These are phyloP conservation scores for Tubosaeta sp. DNA, from an alignment of 768 basidiomycete species.

Conservation along the genomic window DNA sequence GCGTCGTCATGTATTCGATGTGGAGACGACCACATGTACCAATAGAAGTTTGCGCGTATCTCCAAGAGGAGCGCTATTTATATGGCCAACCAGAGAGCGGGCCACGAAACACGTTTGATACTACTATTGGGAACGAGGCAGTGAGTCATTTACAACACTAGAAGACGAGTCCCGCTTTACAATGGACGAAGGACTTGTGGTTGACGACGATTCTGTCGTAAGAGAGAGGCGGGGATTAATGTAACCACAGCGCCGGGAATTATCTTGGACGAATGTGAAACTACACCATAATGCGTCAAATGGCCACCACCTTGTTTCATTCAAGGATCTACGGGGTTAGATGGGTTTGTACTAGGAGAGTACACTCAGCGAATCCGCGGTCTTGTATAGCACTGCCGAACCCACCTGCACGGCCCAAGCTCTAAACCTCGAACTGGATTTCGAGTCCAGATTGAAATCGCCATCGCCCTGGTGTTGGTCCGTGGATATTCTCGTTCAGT, in stretches of 20 bases:
- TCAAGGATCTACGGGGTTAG: neutral
- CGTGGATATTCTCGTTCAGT: too few species aligned
- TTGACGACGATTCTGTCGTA: neutral
- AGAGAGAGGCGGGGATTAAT: too few species aligned
- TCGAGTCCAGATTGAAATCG: too few species aligned
- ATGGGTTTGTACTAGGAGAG: neutral
- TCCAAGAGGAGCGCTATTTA: neutral
- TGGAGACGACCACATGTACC: neutral
- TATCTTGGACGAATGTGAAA: neutral
- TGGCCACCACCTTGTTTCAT: too few species aligned
- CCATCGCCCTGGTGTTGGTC: too few species aligned
- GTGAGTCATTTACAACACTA: neutral
- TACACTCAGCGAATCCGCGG: too few species aligned
- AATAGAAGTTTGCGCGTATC: neutral
- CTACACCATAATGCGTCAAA: neutral
- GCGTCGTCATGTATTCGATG: neutral
- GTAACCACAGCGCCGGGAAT: too few species aligned
- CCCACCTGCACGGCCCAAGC: too few species aligned
- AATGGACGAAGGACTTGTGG: neutral
- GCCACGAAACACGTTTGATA: neutral
- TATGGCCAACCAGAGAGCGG: neutral
- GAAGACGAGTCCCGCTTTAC: neutral
- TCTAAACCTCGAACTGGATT: too few species aligned
- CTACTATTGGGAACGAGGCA: neutral
- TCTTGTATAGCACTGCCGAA: too few species aligned